Percentiles rank a stretch among this genome's conserved stretches.
phyloP scores from a whole-genome alignment of 768 basidiomycete genomes.

The Tylopilus felleus region DNA sequence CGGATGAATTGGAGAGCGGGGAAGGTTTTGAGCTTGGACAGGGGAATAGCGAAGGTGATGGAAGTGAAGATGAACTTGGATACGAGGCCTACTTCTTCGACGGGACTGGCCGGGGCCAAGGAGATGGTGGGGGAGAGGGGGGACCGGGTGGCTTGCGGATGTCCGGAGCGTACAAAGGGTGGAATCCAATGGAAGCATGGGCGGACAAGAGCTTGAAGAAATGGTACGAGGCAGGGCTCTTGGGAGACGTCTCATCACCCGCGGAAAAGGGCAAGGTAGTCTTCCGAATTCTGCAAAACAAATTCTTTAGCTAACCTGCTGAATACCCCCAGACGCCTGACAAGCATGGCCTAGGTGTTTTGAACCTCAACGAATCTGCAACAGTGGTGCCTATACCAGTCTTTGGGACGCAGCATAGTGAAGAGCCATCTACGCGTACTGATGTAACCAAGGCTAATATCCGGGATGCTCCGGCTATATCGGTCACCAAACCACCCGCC shows the following conservation, averaged over 20 bases:
- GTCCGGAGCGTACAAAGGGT: conserved; percentile 84
- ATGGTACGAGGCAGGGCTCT: conserved; percentile 80
- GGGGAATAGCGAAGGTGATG: conserved; percentile 55
- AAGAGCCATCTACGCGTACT: conserved; percentile 21
- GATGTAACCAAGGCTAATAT: conserved; percentile 22
- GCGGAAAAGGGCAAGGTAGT: conserved; percentile 49
- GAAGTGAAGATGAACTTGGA: conserved; percentile 79
- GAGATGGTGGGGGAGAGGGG: conserved; percentile 74
- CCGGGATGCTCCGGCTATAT: conserved; percentile 48
- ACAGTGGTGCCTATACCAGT: conserved; percentile 64
- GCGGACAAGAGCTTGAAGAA: conserved; percentile 83
- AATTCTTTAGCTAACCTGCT: conserved; percentile 16
- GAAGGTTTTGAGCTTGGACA: conserved; percentile 82
- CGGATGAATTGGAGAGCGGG: conserved; percentile 87
- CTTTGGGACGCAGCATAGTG: conserved; percentile 34
- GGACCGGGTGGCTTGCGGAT: conserved; percentile 70
- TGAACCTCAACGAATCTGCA: conserved; percentile 41
- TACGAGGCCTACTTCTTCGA: conserved; percentile 87
- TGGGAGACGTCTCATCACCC: conserved; percentile 45
- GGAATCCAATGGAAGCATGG: conserved; percentile 92
- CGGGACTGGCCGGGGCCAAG: conserved; percentile 71
- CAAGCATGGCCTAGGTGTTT: conserved; percentile 43
- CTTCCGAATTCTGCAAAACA: conserved; percentile 2
- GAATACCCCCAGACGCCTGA: conserved; percentile 37
- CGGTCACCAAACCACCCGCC: conserved; percentile 66